Base-by-base conservation (phyloP, 345 rosid species). In the Clausena lansium region DNA sequence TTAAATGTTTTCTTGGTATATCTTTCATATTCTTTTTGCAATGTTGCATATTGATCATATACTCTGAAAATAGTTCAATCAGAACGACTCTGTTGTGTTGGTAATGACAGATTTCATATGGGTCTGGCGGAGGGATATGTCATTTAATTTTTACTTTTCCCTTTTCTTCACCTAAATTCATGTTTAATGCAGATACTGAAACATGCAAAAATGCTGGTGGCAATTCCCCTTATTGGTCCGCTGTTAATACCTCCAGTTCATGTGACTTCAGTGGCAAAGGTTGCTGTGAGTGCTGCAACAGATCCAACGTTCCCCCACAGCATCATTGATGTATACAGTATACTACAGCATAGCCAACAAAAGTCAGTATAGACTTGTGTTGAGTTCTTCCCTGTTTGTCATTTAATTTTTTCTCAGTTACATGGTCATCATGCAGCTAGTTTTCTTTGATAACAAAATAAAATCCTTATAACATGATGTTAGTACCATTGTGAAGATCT, bases 241-340 rank as follows among this genome's bases (percentile, higher is more conserved):
- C 81, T 91, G 60, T 72, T 89, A 17, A 80, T 84, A 78, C 91
- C 93, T 66, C 93, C 95, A 1, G 91, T 91, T 0, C 83, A 73
- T 62, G 93, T 86, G 4, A 81, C 80, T 27, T 77, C 89, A 0
- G 87, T 91, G 2, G 92, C 95, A 19, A 86, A 84, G 78, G 89
- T 85, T 17, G 92, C 93, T 20, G 91, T 88, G 2, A 83, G 79
- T 63, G 92, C 91, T 32, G 95, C 92, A 39, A 81, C 67, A 3
- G 89, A 89, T 79, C 82, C 85, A 0, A 79, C 75, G 14, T 87
- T 86, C 28, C 84, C 88, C 25, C 83, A 91, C 33, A 89, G 91
- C 50, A 59, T 89, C 47, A n/a, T 91, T 2, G 95, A 89, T 52
- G 89, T 86, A 9, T 88, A 87, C 61, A 77, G 61, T 62, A 88